These are phyloP conservation scores for Cercophora samala DNA, from an alignment of 495 filamentous ascomycete genomes.

Conservation along the genomic window DNA sequence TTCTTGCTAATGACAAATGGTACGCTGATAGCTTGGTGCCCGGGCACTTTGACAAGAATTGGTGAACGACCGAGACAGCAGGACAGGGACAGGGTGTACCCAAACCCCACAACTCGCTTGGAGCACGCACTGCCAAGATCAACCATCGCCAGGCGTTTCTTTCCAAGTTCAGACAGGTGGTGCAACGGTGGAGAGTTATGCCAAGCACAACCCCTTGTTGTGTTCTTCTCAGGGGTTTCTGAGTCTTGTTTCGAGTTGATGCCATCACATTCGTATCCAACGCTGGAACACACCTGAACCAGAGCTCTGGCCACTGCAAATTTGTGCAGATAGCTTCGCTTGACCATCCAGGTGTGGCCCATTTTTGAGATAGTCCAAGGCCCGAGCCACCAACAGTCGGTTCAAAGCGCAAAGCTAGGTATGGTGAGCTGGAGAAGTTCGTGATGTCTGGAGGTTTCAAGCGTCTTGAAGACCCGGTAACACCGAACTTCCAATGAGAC, in stretches of 20 bases:
- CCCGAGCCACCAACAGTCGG: not conserved
- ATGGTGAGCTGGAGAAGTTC: not conserved
- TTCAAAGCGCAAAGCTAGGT: not conserved
- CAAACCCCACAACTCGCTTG: slow-evolving; percentile 11
- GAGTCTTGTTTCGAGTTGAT: slow-evolving; percentile 17
- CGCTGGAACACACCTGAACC: slow-evolving; percentile 8
- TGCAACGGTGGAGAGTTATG: slow-evolving; percentile 9
- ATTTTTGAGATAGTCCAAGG: not conserved
- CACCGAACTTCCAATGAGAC: not conserved
- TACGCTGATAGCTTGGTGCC: not conserved
- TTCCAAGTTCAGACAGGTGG: slow-evolving; percentile 15
- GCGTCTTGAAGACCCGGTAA: not conserved
- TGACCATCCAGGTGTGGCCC: not conserved
- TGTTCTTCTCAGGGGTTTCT: slow-evolving; percentile 1
- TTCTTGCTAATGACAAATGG: not conserved
- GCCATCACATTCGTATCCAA: slow-evolving; percentile 18
- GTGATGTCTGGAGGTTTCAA: not conserved
- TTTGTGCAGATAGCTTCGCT: slow-evolving; percentile 6
- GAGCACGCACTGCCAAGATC: slow-evolving; percentile 9
- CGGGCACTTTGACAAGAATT: not conserved
- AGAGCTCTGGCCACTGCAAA: not conserved
- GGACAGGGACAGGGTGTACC: not conserved
- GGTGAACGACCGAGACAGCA: not conserved
- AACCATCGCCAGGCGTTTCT: slow-evolving; percentile 12
- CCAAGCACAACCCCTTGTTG: not conserved